These are phyloP conservation scores for Zostera marina DNA, from an alignment of 116 monocot species.

Conservation along the genomic window DNA sequence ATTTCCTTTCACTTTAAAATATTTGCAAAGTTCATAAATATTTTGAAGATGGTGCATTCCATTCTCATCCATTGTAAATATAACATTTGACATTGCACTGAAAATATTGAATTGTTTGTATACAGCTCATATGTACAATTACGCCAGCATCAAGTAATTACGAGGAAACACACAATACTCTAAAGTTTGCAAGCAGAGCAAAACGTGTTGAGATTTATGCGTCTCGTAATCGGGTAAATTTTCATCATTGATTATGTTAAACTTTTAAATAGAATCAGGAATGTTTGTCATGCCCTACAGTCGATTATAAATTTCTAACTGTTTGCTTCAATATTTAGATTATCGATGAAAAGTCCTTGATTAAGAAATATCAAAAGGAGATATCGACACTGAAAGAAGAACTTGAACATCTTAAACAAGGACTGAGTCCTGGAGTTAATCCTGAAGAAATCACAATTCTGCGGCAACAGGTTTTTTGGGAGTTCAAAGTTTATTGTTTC, in stretches of 20 bases:
- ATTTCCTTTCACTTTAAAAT: background rate
- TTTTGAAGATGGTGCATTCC: background rate
- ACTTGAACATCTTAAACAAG: conserved; percentile 78
- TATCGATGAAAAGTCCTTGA: conserved; percentile 95
- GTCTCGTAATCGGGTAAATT: conserved; percentile 79
- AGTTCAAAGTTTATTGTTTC: too few relatives aligned
- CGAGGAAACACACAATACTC: conserved; percentile 97
- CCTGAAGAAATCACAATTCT: conserved; percentile 82
- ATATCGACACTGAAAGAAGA: conserved; percentile 79
- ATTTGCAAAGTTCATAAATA: too few relatives aligned
- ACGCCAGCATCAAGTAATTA: conserved; percentile 96
- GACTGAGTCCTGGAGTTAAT: conserved; percentile 49
- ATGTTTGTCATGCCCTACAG: too few relatives aligned
- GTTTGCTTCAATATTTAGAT: conserved; percentile 46
- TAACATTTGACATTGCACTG: background rate
- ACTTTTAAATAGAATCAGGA: too few relatives aligned
- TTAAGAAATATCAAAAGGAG: conserved; percentile 97
- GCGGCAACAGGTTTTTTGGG: conserved; percentile 48
- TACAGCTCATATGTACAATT: conserved; percentile 95
- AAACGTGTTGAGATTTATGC: conserved; percentile 96
- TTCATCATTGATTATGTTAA: background rate
- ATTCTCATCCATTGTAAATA: background rate
- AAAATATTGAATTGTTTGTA: background rate
- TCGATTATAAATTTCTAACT: too few relatives aligned
- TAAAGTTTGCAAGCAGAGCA: conserved; percentile 99